phyloP scores from a whole-genome alignment of 495 filamentous ascomycete genomes.

The Filosporella fistucella region DNA sequence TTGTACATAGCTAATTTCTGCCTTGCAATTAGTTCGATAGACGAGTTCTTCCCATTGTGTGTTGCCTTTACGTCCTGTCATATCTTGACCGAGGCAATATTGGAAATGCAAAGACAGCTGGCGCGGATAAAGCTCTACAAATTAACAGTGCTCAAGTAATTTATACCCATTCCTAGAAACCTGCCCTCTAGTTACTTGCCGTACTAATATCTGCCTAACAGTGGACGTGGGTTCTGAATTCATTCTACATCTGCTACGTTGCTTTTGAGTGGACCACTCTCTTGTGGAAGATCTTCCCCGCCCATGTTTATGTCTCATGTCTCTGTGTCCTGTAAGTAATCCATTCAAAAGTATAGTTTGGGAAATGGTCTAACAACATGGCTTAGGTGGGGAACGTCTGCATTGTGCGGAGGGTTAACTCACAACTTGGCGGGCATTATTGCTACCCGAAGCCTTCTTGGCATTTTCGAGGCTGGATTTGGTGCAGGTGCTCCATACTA shows the following conservation, averaged over 20 bases:
- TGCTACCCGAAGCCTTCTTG: conserved; percentile 57
- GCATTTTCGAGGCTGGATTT: conserved; percentile 65
- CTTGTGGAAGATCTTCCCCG: conserved; percentile 62
- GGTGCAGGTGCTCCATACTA: conserved; percentile 71
- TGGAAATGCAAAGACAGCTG: conserved; percentile 72
- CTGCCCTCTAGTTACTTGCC: neutral
- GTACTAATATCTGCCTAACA: conserved; percentile 25
- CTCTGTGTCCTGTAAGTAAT: conserved; percentile 42
- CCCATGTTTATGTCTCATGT: conserved; percentile 54
- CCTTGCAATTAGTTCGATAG: conserved; percentile 34
- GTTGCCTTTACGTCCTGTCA: conserved; percentile 44
- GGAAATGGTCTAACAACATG: neutral
- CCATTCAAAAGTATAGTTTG: neutral
- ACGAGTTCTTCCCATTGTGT: conserved; percentile 58
- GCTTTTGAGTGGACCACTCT: conserved; percentile 65
- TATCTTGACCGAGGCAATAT: conserved; percentile 59
- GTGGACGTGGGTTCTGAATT: conserved; percentile 71
- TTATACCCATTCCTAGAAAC: neutral
- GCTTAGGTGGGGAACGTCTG: conserved; percentile 23
- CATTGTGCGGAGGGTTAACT: conserved; percentile 58
- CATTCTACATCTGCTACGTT: conserved; percentile 67
- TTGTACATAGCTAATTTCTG: too few relatives aligned
- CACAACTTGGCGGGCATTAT: conserved; percentile 67
- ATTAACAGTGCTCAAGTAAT: conserved; percentile 25
- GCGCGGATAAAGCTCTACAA: conserved; percentile 54